phyloP scores from a whole-genome alignment of 192 early-diverging fungal genomes.

The Linnemannia zychae region DNA sequence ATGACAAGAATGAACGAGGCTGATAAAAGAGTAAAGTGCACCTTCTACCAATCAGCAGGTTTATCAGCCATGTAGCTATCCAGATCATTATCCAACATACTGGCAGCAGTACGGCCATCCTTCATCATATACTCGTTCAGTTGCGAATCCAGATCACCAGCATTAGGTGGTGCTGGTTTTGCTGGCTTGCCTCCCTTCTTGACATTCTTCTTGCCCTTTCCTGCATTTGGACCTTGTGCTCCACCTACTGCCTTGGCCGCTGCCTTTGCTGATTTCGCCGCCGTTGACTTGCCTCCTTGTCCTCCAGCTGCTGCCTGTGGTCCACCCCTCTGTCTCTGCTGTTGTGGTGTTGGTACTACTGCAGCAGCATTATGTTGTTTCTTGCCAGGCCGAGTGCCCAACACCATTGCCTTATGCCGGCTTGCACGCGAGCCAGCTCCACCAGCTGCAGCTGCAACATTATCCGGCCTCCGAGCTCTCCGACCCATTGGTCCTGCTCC shows the following conservation, averaged over 20 bases:
- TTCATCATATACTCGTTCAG: constrained; percentile 55
- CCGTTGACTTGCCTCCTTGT: not conserved
- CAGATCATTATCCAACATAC: constrained; percentile 53
- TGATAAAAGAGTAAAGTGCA: no score
- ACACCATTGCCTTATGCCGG: constrained; percentile 36
- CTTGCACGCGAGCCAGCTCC: constrained; percentile 10
- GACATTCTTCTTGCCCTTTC: not conserved
- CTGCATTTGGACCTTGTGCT: constrained; percentile 4
- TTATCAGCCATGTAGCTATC: constrained; percentile 58
- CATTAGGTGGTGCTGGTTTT: constrained; percentile 17
- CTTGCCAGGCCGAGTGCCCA: constrained; percentile 32
- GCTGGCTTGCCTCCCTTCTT: not conserved
- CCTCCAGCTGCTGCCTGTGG: not conserved
- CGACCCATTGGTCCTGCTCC: not conserved
- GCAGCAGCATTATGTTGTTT: constrained; percentile 2
- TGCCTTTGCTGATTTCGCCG: not conserved
- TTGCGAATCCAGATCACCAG: constrained; percentile 43
- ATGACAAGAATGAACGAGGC: no score
- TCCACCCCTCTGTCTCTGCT: not conserved
- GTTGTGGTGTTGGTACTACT: not conserved
- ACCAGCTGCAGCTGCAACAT: not conserved
- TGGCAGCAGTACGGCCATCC: constrained; percentile 39
- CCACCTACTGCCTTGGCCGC: not conserved
- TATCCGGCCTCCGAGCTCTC: not conserved
- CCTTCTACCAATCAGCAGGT: constrained; percentile 28